Percentiles rank a stretch among this genome's conserved stretches.
These are phyloP conservation scores for Hepatocystis sp. DNA, from an alignment of 169 alveolate species.

Conservation along the genomic window DNA sequence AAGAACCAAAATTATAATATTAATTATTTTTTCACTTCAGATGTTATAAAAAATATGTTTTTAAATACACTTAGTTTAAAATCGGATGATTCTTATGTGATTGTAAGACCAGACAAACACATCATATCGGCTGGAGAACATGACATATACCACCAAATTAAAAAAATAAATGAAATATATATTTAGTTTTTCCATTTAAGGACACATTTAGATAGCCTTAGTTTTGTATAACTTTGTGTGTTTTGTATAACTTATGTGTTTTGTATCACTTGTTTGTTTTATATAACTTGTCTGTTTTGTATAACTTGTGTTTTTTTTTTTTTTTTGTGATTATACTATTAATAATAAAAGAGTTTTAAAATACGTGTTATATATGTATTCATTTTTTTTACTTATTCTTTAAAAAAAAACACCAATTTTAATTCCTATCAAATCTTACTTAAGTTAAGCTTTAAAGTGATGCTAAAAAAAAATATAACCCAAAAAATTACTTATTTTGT, in stretches of 20 bases:
- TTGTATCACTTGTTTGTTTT: not conserved
- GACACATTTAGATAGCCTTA: no score
- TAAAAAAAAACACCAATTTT: no score
- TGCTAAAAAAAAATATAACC: no score
- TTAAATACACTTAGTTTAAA: constrained; percentile 20
- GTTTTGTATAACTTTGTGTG: no score
- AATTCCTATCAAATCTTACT: no score
- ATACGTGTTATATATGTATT: not conserved
- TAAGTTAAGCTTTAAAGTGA: no score
- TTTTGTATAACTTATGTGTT: not conserved
- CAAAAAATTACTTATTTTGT: no score
- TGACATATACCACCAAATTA: constrained; percentile 17
- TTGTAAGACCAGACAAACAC: constrained; percentile 71
- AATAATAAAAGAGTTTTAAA: not conserved
- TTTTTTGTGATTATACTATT: not conserved
- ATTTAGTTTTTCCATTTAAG: constrained; percentile 20
- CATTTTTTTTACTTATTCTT: no score
- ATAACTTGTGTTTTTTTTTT: not conserved
- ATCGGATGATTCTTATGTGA: constrained; percentile 43
- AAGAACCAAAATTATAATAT: no score
- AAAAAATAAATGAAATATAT: constrained; percentile 32
- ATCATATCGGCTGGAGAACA: constrained; percentile 45
- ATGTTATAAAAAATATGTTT: constrained; percentile 52
- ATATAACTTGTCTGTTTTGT: not conserved
- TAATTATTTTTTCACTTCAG: constrained; percentile 44